Conservation (phyloP, 257 asterid genomes). For the Henckelia pumila region DNA sequence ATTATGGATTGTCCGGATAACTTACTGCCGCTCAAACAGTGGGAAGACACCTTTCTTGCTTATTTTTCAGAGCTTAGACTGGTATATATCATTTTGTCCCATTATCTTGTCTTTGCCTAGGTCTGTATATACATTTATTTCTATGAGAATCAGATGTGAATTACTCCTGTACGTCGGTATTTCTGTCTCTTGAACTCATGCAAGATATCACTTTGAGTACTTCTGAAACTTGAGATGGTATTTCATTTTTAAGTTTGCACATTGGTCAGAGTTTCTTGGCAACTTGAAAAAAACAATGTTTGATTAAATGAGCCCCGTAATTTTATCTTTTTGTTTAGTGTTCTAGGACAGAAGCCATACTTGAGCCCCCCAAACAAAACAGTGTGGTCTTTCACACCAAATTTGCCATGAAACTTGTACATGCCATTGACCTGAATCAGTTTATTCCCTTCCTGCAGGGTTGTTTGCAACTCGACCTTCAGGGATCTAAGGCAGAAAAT, state of each 20-base stretch:
- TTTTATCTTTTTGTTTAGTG: neutral
- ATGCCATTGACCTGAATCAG: neutral
- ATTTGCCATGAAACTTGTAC: neutral
- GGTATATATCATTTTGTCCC: constrained; percentile 40
- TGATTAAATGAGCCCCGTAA: too few species aligned
- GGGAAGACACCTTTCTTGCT: constrained; percentile 92
- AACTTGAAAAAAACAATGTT: too few species aligned
- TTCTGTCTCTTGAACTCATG: neutral
- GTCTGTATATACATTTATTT: neutral
- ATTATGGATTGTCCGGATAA: constrained; percentile 67
- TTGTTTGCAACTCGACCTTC: constrained; percentile 43
- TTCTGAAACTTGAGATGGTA: constrained; percentile 6
- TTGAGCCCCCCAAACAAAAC: neutral
- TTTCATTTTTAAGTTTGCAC: neutral
- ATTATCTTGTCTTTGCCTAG: neutral
- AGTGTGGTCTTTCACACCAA: neutral
- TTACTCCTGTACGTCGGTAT: neutral
- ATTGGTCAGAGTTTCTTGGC: neutral
- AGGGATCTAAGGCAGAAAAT: constrained; percentile 27
- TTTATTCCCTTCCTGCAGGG: constrained; percentile 40
- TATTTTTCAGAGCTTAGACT: constrained; percentile 79
- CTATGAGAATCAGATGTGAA: neutral
- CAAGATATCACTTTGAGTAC: constrained; percentile 2
- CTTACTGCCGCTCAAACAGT: constrained; percentile 74
- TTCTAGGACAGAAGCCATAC: neutral